Evolutionary conservation across 1,284 basidiomycete species (phyloP).

Genomic region (Paramarasmius palmivorus): DNA sequence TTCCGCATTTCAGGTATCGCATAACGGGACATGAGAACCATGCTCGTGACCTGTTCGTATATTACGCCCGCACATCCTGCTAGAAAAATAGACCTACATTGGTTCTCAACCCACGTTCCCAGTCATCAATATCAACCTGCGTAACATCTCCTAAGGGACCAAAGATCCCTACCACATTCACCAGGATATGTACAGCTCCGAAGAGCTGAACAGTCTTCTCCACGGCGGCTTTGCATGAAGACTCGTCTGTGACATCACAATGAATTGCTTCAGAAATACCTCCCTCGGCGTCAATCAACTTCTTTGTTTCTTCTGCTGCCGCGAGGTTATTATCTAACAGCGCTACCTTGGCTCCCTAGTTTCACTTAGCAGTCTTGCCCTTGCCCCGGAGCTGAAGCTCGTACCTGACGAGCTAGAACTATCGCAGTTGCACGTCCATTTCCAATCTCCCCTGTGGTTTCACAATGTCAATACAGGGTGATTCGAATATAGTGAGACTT

Average conservation of each 20-base stretch:
- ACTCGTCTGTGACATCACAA: conserved; percentile 9
- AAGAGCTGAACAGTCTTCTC: conserved; percentile 10
- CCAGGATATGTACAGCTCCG: conserved; percentile 10
- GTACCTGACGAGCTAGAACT: conserved; percentile 4
- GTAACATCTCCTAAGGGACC: conserved; percentile 12
- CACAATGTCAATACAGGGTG: background rate
- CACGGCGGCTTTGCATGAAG: conserved; percentile 9
- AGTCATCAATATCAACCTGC: conserved; percentile 16
- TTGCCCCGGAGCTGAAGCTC: background rate
- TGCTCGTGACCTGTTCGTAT: conserved; percentile 16
- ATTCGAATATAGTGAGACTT: background rate
- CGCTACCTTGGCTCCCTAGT: conserved; percentile 7
- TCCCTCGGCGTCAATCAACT: conserved; percentile 9
- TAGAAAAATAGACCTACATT: conserved; percentile 10
- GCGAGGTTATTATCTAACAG: conserved; percentile 1
- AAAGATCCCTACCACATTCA: conserved; percentile 7
- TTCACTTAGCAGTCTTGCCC: too few relatives aligned
- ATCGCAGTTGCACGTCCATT: conserved; percentile 7
- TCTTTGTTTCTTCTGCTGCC: conserved; percentile 1
- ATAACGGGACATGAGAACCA: conserved; percentile 20
- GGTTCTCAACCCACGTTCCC: conserved; percentile 17
- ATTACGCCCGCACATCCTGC: too few relatives aligned
- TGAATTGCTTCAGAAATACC: conserved; percentile 8
- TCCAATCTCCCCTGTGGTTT: conserved; percentile 1
- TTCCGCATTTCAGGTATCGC: conserved; percentile 20